A percentile compares a stretch with the other conserved stretches of the same genome.
These are phyloP conservation scores for Jatropha curcas DNA, from an alignment of 345 rosid species.

Conservation along the genomic window DNA sequence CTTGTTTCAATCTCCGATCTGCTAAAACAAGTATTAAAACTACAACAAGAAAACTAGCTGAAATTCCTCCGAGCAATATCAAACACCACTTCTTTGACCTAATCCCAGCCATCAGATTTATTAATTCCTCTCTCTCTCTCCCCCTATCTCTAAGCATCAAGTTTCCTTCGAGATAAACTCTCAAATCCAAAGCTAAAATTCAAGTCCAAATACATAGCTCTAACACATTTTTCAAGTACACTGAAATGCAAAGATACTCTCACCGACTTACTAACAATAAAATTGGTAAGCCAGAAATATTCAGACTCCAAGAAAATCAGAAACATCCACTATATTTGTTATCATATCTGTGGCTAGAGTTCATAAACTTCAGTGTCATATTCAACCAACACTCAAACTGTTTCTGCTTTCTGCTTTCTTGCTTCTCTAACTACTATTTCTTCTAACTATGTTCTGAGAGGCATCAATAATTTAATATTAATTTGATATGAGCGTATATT, in stretches of 20 bases:
- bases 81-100: slow-evolving; percentile 5
- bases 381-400: neutral
- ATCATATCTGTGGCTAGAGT: neutral
- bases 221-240: neutral
- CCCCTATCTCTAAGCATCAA: neutral
- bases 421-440: neutral
- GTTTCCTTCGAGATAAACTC: neutral
- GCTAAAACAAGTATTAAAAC: slow-evolving; percentile 23
- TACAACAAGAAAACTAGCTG: slow-evolving; percentile 17
- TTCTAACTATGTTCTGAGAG: neutral
- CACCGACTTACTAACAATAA: neutral
- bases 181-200: neutral
- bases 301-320: neutral
- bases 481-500: too few species aligned
- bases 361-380: neutral
- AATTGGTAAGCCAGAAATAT: neutral
- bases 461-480: too few species aligned
- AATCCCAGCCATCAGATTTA: slow-evolving; percentile 23
- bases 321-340: neutral
- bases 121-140: neutral
- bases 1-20: slow-evolving; percentile 17
- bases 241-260: neutral
- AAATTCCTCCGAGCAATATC: slow-evolving; percentile 17
- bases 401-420: neutral
- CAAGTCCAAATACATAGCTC: neutral